Base-by-base conservation (phyloP, 164 flowering plant genomes). In the Saururus chinensis region DNA sequence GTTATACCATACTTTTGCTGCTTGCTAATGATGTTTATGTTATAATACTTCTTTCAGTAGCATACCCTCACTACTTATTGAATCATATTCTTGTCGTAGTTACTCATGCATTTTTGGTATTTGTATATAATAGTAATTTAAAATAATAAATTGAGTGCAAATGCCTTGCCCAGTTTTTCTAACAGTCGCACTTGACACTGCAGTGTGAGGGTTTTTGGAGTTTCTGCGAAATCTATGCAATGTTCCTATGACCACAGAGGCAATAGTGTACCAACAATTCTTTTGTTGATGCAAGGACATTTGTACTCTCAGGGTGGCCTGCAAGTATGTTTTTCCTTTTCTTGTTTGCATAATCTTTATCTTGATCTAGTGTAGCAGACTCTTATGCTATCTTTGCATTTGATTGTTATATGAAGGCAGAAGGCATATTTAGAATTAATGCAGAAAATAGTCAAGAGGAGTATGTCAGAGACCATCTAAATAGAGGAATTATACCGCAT, bases 181-280 rank as follows among this genome's bases (percentile, higher is more conserved):
- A 17, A 45, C 11, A 12, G 17, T 8, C 14, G 14, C 13, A 17
- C 14, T 10, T 45, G 49, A 9, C 61, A 64, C 13, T 72, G 56
- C 79, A 93, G 98, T 75, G 92, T 74, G 3, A 85, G 83, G 22
- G 96, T 90, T 13, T 93, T 93, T 75, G 98, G 98, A 64, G 96
- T 93, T 65, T 90, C 98, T 64, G 87, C 96, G 19, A 74, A 82
- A 71, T 93, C 97, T 17, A 93, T 93, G 98, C 97, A 93, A 69
- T 88, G 96, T 64, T 84, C 95, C 30, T 88, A 77, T 65, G 97
- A 93, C 69, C 66, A 66, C 19, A 79, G 89, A 72, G 91, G 95
- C 57, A 90, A 93, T 70, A 86, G 97, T 62, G 95, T 93, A 60
- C 98, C 98, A 1, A 90, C 91, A 13, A 88, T 93, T 71, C 92